Evolutionary conservation across 176 grass and related monocot genomes (phyloP), one percentile per base, ranked within the genome.

Genomic region (Typha latifolia): DNA sequence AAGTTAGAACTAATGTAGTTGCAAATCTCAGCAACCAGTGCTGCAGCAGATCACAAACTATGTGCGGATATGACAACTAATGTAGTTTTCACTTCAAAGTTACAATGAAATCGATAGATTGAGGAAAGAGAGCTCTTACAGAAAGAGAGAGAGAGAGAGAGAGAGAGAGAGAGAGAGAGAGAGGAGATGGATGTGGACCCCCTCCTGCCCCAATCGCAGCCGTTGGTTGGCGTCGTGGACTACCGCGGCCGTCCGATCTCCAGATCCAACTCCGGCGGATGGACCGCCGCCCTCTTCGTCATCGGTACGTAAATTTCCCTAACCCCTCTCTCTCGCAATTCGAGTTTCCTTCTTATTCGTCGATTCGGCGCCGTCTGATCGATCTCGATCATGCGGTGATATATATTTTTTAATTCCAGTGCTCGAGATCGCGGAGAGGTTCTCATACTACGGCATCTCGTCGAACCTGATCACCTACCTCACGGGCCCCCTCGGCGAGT

Each of bases 381-480:
- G 47, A 27, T 26, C 9, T 16, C 24, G 15, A 37, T 66, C 15
- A 0, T 49, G 16, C 16, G 19, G 7, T 14, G 66, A 23, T 10
- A n/a, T n/a, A n/a, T n/a, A n/a, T n/a, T n/a, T n/a, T 26, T 26
- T 49, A 20, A 49, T 9, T 49, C 2, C 1, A 23, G 51, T 64
- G 51, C 34, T 94, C 56, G 90, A 89, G 70, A 31, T 84, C 15
- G 72, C 74, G 9, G 80, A 82, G 31, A 85, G 74, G 59, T 86
- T 85, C 49, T 72, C 90, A 12, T 84, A 63, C 66, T 95, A 70
- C 65, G 82, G 90, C 15, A 24, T 94, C 24, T 85, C 82, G 0
- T 65, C 76, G 0, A 94, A 94, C 66, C 67, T 85, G 14, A 94
- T 94, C 66, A 80, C 72, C 1, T 94, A 94, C 63, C 79, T 94